Percentiles rank a stretch among this genome's conserved stretches.
These are phyloP conservation scores for Kwoniella heveanensis DNA, from an alignment of 768 basidiomycete species.

Conservation along the genomic window DNA sequence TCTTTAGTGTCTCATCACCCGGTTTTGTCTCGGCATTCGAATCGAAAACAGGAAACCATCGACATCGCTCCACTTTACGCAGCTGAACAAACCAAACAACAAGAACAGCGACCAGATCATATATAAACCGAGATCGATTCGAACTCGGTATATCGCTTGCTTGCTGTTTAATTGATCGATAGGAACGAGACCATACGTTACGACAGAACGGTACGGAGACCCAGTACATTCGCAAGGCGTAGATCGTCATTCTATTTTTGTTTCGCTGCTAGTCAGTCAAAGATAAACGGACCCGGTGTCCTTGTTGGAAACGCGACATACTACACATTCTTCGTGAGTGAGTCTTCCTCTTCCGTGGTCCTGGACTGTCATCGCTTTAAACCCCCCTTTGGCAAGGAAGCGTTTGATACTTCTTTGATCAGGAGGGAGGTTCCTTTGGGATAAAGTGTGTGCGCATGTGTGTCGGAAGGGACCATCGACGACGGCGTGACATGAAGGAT, in stretches of 20 bases:
- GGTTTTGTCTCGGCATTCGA: slow-evolving; percentile 1
- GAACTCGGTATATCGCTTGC: not conserved
- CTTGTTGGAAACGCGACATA: not conserved
- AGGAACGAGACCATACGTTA: not conserved
- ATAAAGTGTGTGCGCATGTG: not conserved
- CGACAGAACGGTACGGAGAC: not conserved
- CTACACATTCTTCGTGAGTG: not conserved
- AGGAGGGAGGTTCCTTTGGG: not conserved
- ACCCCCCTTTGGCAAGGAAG: too few relatives aligned
- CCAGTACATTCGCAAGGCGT: not conserved
- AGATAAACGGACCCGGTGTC: not conserved
- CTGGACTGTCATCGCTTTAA: not conserved
- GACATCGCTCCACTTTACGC: not conserved
- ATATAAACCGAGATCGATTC: not conserved
- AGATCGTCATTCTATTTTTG: not conserved
- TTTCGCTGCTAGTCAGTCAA: not conserved
- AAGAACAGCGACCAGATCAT: not conserved
- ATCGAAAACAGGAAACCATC: not conserved
- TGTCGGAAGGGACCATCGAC: not conserved
- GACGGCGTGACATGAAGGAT: not conserved
- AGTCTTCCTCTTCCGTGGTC: not conserved
- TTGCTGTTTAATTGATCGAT: not conserved
- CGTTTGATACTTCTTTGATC: not conserved
- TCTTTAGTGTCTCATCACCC: not conserved
- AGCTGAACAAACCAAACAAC: not conserved